Conservation (phyloP, 1,284 basidiomycete species). For the Lentinula novae-zelandiae region DNA sequence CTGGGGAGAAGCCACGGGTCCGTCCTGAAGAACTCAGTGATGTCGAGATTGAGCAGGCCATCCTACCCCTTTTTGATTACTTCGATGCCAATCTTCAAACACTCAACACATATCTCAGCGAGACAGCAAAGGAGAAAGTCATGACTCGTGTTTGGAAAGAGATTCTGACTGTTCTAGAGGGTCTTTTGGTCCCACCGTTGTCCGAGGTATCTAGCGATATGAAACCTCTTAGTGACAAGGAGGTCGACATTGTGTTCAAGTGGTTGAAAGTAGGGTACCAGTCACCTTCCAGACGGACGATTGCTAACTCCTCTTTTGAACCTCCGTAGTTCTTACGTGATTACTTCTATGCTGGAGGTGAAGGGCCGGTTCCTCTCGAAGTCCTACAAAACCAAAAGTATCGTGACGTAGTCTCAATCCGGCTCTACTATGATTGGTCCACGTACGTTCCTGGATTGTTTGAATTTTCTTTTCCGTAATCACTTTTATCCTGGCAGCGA, state of each 20-base stretch:
- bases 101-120: conserved; percentile 84
- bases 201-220: conserved; percentile 88
- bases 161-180: conserved; percentile 85
- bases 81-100: conserved; percentile 94
- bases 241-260: conserved; percentile 97
- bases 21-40: conserved; percentile 81
- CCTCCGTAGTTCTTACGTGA: conserved; percentile 77
- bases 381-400: conserved; percentile 96
- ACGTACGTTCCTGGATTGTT: conserved; percentile 49
- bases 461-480: conserved; percentile 7
- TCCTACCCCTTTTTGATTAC: conserved; percentile 92
- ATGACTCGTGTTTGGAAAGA: conserved; percentile 98
- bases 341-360: conserved; percentile 94
- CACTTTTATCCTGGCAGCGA: conserved; percentile 49
- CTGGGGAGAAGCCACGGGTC: conserved; percentile 64
- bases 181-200: conserved; percentile 87
- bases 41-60: conserved; percentile 92
- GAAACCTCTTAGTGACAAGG: conserved; percentile 89
- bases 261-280: conserved; percentile 77
- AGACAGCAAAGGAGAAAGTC: conserved; percentile 87
- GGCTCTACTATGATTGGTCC: conserved; percentile 92
- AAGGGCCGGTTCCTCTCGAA: conserved; percentile 85
- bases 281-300: background rate
- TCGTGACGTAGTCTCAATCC: conserved; percentile 85
- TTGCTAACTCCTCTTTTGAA: background rate